These are phyloP conservation scores for Crucihimalaya himalaica DNA, from an alignment of 345 rosid species.

Conservation along the genomic window DNA sequence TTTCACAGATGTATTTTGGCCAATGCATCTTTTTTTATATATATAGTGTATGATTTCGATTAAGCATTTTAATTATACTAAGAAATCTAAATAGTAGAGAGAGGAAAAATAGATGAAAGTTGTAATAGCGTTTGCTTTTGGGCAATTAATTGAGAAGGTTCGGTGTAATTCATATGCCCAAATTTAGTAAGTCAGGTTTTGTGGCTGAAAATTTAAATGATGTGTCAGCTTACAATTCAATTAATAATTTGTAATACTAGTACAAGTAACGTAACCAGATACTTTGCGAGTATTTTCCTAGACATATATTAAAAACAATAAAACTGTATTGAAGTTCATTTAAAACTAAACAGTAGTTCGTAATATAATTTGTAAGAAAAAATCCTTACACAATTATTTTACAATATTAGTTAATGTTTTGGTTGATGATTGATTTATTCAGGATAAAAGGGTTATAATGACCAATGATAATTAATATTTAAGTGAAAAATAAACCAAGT, in stretches of 20 bases:
- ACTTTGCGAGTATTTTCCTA: background rate
- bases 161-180: constrained; percentile 32
- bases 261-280: background rate
- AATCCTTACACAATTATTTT: background rate
- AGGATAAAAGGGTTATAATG: constrained; percentile 4
- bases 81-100: background rate
- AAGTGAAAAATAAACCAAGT: constrained; percentile 26
- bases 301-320: background rate
- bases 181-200: constrained; percentile 28
- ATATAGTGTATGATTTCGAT: background rate
- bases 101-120: background rate
- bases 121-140: constrained; percentile 17
- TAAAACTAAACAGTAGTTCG: background rate
- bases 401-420: background rate
- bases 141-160: constrained; percentile 19
- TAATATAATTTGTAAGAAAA: background rate
- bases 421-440: background rate
- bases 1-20: background rate
- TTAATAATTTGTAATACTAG: background rate
- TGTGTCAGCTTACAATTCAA: constrained; percentile 29
- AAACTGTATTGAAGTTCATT: background rate
- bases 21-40: background rate
- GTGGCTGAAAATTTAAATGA: constrained; percentile 33
- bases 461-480: background rate
- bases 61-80: background rate